phyloP scores from a whole-genome alignment of 805 yeast species.

The Komagataella kurtzmanii region DNA sequence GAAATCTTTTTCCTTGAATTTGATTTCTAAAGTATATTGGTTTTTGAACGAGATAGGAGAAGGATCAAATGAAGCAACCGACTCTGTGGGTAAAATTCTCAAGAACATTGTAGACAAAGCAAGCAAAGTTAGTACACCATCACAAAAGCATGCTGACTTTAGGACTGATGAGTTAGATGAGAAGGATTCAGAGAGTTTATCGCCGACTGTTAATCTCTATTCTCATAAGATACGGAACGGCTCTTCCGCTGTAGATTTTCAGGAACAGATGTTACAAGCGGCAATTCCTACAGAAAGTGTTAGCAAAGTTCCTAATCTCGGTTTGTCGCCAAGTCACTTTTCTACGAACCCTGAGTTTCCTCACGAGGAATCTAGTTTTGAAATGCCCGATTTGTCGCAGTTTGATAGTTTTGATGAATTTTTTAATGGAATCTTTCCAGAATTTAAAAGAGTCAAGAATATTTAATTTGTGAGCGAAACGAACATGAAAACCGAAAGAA shows the following conservation, averaged over 20 bases:
- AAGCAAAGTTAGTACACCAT: constrained; percentile 7
- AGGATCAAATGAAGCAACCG: constrained; percentile 43
- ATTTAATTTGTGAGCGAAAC: neutral
- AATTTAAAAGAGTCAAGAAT: constrained; percentile 2
- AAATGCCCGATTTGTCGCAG: constrained; percentile 31
- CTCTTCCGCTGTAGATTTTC: neutral
- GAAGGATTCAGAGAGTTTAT: neutral
- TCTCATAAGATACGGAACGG: neutral
- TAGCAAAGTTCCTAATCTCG: neutral
- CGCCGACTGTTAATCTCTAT: neutral
- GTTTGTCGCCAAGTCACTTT: neutral
- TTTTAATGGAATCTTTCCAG: constrained; percentile 30
- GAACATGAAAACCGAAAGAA: no score
- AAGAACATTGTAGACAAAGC: constrained; percentile 35
- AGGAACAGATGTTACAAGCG: neutral
- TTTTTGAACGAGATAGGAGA: constrained; percentile 44
- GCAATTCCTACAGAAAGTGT: neutral
- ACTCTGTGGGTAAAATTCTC: constrained; percentile 42
- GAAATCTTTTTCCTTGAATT: constrained; percentile 25
- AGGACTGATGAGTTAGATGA: neutral
- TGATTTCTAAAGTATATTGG: constrained; percentile 44
- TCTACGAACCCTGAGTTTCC: neutral
- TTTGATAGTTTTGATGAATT: constrained; percentile 44
- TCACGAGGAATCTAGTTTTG: constrained; percentile 1
- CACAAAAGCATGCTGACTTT: neutral